These are phyloP conservation scores for Pseudomicrostroma phylloplanum DNA, from an alignment of 1,284 basidiomycete genomes.

Conservation along the genomic window DNA sequence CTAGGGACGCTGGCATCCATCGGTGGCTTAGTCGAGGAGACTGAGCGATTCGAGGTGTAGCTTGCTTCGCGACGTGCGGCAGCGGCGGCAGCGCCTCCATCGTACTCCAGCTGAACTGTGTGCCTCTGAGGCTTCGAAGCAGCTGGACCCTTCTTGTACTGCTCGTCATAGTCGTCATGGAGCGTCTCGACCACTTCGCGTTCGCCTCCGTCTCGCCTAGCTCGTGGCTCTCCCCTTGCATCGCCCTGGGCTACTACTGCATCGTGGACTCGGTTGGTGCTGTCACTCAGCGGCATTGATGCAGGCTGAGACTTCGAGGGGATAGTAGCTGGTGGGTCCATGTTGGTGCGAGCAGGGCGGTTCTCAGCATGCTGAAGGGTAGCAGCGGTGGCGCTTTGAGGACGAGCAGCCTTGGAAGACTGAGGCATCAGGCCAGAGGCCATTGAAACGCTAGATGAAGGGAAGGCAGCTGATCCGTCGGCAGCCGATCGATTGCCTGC, in stretches of 20 bases:
- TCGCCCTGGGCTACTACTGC: neutral
- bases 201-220: neutral
- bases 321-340: neutral
- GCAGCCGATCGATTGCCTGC: neutral
- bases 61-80: constrained; percentile 9
- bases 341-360: neutral
- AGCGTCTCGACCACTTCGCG: neutral
- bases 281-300: constrained; percentile 3
- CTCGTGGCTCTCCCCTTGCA: neutral
- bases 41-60: constrained; percentile 5
- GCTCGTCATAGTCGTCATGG: neutral
- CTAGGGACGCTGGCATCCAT: neutral
- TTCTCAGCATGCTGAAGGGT: constrained; percentile 9
- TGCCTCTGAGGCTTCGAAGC: constrained; percentile 39
- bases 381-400: constrained; percentile 23
- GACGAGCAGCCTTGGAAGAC: constrained; percentile 17
- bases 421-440: constrained; percentile 8
- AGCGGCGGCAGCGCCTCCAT: constrained; percentile 5
- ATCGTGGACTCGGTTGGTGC: constrained; percentile 2
- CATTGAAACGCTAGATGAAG: neutral
- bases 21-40: neutral
- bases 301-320: neutral
- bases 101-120: constrained; percentile 46
- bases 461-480: neutral
- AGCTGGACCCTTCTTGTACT: constrained; percentile 8